Percentiles rank a stretch among this genome's conserved stretches.
Conservation (phyloP, 257 asterid species). For the Penstemon eatonii region DNA sequence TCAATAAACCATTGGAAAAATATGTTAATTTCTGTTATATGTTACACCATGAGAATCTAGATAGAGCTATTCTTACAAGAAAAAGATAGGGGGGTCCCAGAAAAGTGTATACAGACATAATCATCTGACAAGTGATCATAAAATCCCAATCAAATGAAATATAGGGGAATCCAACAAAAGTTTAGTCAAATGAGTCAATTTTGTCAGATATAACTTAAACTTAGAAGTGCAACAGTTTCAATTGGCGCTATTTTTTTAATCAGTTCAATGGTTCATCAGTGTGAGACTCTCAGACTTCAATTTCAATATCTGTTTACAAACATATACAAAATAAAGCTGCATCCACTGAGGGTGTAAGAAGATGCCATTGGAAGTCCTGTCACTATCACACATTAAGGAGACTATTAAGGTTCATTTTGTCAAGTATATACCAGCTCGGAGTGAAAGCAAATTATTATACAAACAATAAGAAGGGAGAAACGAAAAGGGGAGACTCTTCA, state of each 20-base stretch:
- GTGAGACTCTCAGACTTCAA: neutral
- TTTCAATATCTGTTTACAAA: neutral
- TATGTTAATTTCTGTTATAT: neutral
- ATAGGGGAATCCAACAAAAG: neutral
- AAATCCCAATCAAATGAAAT: neutral
- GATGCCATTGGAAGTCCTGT: neutral
- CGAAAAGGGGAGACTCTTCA: neutral
- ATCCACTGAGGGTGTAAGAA: neutral
- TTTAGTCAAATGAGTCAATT: constrained; percentile 3
- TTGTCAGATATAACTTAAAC: neutral
- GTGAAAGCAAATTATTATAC: neutral
- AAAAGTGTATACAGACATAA: constrained; percentile 9
- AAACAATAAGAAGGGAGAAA: neutral
- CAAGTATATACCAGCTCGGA: neutral
- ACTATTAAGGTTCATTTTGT: neutral
- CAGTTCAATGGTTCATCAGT: neutral
- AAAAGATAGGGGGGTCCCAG: neutral
- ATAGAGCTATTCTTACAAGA: neutral
- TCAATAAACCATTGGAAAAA: neutral
- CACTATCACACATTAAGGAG: neutral
- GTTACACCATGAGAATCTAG: constrained; percentile 13
- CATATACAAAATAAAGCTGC: neutral
- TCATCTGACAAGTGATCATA: constrained; percentile 9
- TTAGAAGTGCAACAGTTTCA: neutral
- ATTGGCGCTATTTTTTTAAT: neutral